These are phyloP conservation scores for Tylopilus cervinicoccineus DNA, from an alignment of 768 basidiomycete species.

Conservation along the genomic window DNA sequence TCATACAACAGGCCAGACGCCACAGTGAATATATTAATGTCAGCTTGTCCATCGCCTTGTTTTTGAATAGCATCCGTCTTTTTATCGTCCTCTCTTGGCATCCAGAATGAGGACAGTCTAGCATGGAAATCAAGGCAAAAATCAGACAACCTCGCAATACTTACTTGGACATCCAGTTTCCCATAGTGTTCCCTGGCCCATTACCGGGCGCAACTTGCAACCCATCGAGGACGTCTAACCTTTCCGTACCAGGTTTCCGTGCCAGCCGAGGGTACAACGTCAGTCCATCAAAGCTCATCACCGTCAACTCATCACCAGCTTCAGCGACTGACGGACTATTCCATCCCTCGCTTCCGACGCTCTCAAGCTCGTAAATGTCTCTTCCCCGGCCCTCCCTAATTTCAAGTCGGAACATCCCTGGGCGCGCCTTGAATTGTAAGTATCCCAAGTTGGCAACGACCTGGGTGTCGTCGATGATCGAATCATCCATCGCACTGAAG, in stretches of 20 bases:
- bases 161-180: slow-evolving; percentile 49
- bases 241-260: slow-evolving; percentile 73
- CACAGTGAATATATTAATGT: slow-evolving; percentile 99
- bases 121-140: neutral
- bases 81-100: slow-evolving; percentile 21
- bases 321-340: slow-evolving; percentile 66
- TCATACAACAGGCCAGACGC: slow-evolving; percentile 96
- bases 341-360: slow-evolving; percentile 89
- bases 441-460: slow-evolving; percentile 96
- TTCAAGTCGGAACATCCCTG: slow-evolving; percentile 80
- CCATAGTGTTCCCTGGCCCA: slow-evolving; percentile 40
- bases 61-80: slow-evolving; percentile 21
- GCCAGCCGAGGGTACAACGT: slow-evolving; percentile 81
- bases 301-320: slow-evolving; percentile 68
- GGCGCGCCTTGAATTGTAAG: slow-evolving; percentile 90
- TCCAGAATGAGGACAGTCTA: slow-evolving; percentile 47
- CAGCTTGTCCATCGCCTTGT: slow-evolving; percentile 53
- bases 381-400: slow-evolving; percentile 80
- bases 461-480: slow-evolving; percentile 74
- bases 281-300: slow-evolving; percentile 88
- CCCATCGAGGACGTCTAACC: slow-evolving; percentile 71
- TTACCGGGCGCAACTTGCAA: slow-evolving; percentile 29
- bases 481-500: slow-evolving; percentile 38
- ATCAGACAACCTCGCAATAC: slow-evolving; percentile 12
- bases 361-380: slow-evolving; percentile 78